Conservation (phyloP, 495 filamentous ascomycete species). For the Venustampulla echinocandica region DNA sequence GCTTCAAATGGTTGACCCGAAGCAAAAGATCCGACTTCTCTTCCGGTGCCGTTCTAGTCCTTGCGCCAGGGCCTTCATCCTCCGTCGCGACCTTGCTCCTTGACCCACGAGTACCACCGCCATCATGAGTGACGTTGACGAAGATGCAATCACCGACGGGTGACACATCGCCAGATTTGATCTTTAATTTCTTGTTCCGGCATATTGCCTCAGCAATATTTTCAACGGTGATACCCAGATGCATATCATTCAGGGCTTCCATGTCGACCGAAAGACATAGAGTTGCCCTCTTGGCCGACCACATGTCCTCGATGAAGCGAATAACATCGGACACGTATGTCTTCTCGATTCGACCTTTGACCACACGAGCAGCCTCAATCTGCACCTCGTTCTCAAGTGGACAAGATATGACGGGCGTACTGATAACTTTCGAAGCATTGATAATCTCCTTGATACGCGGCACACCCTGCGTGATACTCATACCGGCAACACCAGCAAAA, state of each 20-base stretch:
- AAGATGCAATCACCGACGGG: conserved; percentile 39
- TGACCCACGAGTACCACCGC: conserved; percentile 1
- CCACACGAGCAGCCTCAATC: conserved; percentile 69
- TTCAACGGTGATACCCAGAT: conserved; percentile 59
- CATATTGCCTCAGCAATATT: conserved; percentile 68
- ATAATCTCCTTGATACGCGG: conserved; percentile 99
- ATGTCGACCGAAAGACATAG: conserved; percentile 70
- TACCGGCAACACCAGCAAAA: conserved; percentile 98
- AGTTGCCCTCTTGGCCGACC: conserved; percentile 63
- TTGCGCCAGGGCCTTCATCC: conserved; percentile 27
- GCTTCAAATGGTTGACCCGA: conserved; percentile 74
- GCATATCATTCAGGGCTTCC: conserved; percentile 64
- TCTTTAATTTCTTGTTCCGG: conserved; percentile 70
- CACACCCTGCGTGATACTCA: conserved; percentile 98
- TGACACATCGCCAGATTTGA: conserved; percentile 44
- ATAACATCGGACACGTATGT: conserved; percentile 69
- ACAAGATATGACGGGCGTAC: conserved; percentile 87
- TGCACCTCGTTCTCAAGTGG: conserved; percentile 60
- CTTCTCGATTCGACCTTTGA: conserved; percentile 88
- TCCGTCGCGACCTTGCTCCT: conserved; percentile 20
- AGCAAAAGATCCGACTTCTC: conserved; percentile 63
- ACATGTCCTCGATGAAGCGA: conserved; percentile 70
- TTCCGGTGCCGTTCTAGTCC: too few relatives aligned
- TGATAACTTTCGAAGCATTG: conserved; percentile 88
- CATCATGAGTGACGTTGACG: conserved; percentile 35